A percentile compares a stretch with the other conserved stretches of the same genome.
Conservation (phyloP, 768 basidiomycete genomes). For the Gymnopilus dilepis region DNA sequence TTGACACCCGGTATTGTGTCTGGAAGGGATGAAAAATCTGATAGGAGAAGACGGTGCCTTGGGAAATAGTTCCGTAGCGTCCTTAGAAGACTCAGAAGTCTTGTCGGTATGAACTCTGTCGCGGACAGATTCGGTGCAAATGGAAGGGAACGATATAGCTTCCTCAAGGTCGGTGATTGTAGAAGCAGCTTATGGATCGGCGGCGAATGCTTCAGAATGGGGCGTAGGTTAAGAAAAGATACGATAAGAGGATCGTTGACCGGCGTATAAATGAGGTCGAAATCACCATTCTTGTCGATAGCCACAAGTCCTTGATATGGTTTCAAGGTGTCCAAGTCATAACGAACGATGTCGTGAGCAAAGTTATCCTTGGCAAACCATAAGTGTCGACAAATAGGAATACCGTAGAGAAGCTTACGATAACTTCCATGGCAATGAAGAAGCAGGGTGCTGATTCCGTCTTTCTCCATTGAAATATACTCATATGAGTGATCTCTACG, state of each 20-base stretch:
- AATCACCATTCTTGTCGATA: constrained; percentile 82
- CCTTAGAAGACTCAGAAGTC: constrained; percentile 83
- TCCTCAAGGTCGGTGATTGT: constrained; percentile 60
- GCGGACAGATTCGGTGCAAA: constrained; percentile 88
- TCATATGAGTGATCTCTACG: constrained; percentile 73
- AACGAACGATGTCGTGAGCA: constrained; percentile 93
- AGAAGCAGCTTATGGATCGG: constrained; percentile 62
- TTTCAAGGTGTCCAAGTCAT: constrained; percentile 77
- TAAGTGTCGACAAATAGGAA: constrained; percentile 1
- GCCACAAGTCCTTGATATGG: constrained; percentile 87
- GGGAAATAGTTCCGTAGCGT: constrained; percentile 86
- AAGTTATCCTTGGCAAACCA: constrained; percentile 80
- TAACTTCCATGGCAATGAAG: constrained; percentile 93
- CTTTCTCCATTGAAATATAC: constrained; percentile 85
- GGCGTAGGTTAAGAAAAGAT: constrained; percentile 76
- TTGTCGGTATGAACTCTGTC: constrained; percentile 93
- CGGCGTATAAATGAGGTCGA: constrained; percentile 79
- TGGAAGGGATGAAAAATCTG: constrained; percentile 90
- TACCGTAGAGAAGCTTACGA: constrained; percentile 57
- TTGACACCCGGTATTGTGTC: constrained; percentile 79
- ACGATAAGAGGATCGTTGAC: constrained; percentile 85
- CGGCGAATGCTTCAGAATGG: constrained; percentile 58
- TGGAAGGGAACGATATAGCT: constrained; percentile 72
- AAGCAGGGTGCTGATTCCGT: constrained; percentile 86
- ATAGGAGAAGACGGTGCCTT: constrained; percentile 89